Base-by-base conservation (phyloP, 257 asterid genomes). In the Capsicum chinense region DNA sequence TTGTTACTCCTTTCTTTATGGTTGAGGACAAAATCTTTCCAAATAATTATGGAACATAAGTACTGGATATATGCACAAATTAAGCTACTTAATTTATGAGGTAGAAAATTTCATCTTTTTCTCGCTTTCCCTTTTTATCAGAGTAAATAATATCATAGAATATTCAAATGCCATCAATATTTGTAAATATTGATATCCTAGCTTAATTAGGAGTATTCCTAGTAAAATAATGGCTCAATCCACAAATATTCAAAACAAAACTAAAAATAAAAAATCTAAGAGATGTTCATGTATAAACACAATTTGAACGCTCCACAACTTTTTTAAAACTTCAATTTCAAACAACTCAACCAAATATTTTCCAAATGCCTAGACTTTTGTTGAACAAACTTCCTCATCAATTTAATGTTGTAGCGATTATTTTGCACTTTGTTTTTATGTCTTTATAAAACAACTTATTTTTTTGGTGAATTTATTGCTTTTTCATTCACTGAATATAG, bases 311-410 rank as follows among this genome's bases (percentile, higher is more conserved):
- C 4, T 63, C 39, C 69, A 63, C 39, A 0, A 21, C 19, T 0
- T 2, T 15, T 21, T 1, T 0, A 0, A 1, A 64, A 6, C 71
- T 64, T 64, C 11, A 26, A 64, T 12, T 2, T 8, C 44, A 64
- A 26, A 64, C 12, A 66, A 66, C 3, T 35, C 6, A 8, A 33
- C 3, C n/a, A 0, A 66, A 3, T 66, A 12, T 33, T 66, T 5
- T 66, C 19, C 10, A 64, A 64, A 64, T 64, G 71, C 44, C 71
- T 63, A 63, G 42, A 63, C 42, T 11, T 63, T 63, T 63, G 70
- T 6, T 16, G 42, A 63, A 63, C 69, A 63, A 60, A 63, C 69
- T 63, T 63, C 16, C 21, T 63, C 15, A 26, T 26, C 71, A 64
- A 64, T 9, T 12, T 26, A 35, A 13, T 7, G 59, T 56, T 56